Percentiles rank a stretch among this genome's conserved stretches.
Evolutionary conservation across 257 asterid species (phyloP).

Genomic region (Solanum chmielewskii): DNA sequence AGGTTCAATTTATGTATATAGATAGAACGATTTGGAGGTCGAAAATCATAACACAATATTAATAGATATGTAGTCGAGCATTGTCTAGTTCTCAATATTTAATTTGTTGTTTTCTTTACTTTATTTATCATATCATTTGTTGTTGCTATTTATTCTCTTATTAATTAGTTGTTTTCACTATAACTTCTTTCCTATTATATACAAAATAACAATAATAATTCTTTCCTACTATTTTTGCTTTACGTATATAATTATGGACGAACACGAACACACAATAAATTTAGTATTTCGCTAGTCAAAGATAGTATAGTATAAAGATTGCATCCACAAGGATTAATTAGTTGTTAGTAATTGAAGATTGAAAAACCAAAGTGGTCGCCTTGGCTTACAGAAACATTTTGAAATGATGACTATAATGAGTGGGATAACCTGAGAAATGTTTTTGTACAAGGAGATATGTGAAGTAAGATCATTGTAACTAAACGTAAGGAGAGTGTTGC

Average conservation of each 20-base stretch:
- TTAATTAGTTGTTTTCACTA: not conserved
- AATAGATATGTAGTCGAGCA: fast-evolving
- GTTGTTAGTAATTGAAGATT: not conserved
- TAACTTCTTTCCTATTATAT: not conserved
- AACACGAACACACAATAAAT: too few relatives aligned
- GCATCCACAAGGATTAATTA: too few relatives aligned
- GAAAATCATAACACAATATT: not conserved
- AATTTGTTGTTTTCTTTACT: not conserved
- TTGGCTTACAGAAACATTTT: not conserved
- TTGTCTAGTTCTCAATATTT: not conserved
- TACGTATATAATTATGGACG: not conserved
- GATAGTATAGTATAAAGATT: too few relatives aligned
- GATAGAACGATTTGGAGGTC: not conserved
- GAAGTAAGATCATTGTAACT: constrained; percentile 49
- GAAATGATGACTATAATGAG: constrained; percentile 30
- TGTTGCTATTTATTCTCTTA: not conserved
- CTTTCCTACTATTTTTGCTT: not conserved
- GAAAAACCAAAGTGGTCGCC: not conserved
- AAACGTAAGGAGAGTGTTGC: constrained; percentile 40
- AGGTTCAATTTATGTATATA: not conserved
- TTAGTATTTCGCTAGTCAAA: too few relatives aligned
- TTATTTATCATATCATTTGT: not conserved
- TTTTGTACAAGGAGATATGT: constrained; percentile 23
- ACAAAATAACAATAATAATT: not conserved
- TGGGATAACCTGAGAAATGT: constrained; percentile 13